These are phyloP conservation scores for Phytophthora hybrid DNA, from an alignment of 352 stramenopile genomes.

Conservation along the genomic window DNA sequence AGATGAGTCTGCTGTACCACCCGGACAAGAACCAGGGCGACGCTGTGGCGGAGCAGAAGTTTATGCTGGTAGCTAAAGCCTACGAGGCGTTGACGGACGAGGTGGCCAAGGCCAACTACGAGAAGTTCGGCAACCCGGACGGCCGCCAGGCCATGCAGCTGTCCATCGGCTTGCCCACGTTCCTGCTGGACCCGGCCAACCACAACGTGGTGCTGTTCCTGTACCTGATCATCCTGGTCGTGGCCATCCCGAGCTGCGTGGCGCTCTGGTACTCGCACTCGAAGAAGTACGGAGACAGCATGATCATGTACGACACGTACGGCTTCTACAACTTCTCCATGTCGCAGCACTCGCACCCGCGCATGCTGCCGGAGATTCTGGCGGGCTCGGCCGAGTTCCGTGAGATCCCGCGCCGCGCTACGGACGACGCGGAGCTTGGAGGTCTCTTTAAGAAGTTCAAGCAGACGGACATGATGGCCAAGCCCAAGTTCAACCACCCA, in stretches of 20 bases:
- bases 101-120: slow-evolving; percentile 97
- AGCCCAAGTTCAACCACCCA: slow-evolving; percentile 89
- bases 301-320: slow-evolving; percentile 99
- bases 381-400: slow-evolving; percentile 92
- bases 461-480: slow-evolving; percentile 79
- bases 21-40: slow-evolving; percentile 98
- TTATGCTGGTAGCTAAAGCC: slow-evolving; percentile 97
- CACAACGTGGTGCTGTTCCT: slow-evolving; percentile 98
- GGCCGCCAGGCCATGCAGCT: slow-evolving; percentile 97
- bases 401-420: slow-evolving; percentile 71
- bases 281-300: slow-evolving; percentile 99
- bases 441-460: slow-evolving; percentile 83
- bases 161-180: slow-evolving; percentile 97
- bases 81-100: slow-evolving; percentile 97
- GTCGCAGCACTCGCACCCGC: slow-evolving; percentile 94
- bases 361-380: slow-evolving; percentile 96
- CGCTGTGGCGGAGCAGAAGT: slow-evolving; percentile 97
- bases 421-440: slow-evolving; percentile 73
- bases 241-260: slow-evolving; percentile 97
- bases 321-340: slow-evolving; percentile 98
- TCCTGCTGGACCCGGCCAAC: slow-evolving; percentile 97
- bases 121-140: slow-evolving; percentile 99
- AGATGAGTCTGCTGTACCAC: slow-evolving; percentile 94
- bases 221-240: slow-evolving; percentile 98
- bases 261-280: slow-evolving; percentile 96